Conservation (phyloP, 1,284 basidiomycete genomes). For the Tilletia walkeri region DNA sequence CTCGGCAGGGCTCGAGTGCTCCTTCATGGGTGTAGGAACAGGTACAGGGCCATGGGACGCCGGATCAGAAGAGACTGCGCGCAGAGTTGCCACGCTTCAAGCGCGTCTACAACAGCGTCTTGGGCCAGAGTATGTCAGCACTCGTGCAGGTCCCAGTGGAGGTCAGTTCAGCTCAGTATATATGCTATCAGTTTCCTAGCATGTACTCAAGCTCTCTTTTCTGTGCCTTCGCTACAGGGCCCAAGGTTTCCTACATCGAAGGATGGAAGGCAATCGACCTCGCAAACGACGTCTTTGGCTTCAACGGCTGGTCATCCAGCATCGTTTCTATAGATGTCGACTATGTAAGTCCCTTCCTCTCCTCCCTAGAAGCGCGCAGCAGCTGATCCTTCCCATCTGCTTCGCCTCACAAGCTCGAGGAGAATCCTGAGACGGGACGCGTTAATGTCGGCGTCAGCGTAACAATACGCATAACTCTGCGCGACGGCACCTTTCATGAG, state of each 20-base stretch:
- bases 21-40: conserved; percentile 30
- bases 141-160: conserved; percentile 78
- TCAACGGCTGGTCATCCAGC: conserved; percentile 92
- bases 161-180: conserved; percentile 19
- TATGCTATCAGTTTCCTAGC: not conserved
- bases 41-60: conserved; percentile 24
- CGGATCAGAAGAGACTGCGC: conserved; percentile 38
- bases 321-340: conserved; percentile 74
- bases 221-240: not conserved
- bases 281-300: conserved; percentile 97
- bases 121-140: conserved; percentile 88
- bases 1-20: conserved; percentile 27
- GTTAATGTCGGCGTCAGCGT: conserved; percentile 75
- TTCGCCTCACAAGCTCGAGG: conserved; percentile 31
- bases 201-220: not conserved
- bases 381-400: not conserved
- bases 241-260: conserved; percentile 87
- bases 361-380: not conserved
- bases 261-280: conserved; percentile 76
- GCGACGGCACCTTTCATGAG: conserved; percentile 86
- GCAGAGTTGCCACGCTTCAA: conserved; percentile 68
- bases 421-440: conserved; percentile 65
- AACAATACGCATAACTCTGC: conserved; percentile 78
- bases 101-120: conserved; percentile 80
- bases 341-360: conserved; percentile 57